Conservation (phyloP, 345 rosid genomes). For the Hibiscus syriacus region DNA sequence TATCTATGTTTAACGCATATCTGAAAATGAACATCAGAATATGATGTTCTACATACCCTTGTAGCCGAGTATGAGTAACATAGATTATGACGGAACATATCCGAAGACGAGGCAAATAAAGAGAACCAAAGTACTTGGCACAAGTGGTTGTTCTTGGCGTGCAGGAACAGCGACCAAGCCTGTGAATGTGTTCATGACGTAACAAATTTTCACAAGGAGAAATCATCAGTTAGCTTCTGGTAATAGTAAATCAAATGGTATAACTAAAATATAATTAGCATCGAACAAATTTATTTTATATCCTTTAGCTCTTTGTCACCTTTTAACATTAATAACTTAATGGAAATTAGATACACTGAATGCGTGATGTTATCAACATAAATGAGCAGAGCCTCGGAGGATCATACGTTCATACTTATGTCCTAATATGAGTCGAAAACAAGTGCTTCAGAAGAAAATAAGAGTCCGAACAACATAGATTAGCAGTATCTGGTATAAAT, state of each 20-base stretch:
- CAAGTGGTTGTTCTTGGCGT: not conserved
- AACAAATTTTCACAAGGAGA: not conserved
- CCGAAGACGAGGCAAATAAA: not conserved
- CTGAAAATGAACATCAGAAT: no score
- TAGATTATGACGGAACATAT: not conserved
- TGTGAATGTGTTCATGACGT: not conserved
- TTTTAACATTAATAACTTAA: not conserved
- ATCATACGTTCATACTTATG: no score
- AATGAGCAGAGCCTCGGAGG: not conserved
- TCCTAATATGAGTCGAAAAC: no score
- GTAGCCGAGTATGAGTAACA: no score
- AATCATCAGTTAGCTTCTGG: not conserved
- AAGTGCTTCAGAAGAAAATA: no score
- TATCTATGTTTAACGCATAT: no score
- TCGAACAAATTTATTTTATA: not conserved
- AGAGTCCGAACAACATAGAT: no score
- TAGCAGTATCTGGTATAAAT: not conserved
- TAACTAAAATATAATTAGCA: not conserved
- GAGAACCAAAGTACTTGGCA: constrained; percentile 1
- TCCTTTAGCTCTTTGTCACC: constrained; percentile 1
- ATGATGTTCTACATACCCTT: no score
- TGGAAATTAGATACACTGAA: constrained; percentile 1
- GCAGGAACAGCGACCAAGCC: not conserved
- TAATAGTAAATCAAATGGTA: not conserved
- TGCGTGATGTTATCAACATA: not conserved